Conservation (phyloP, 306 rosid species). For the Vigna hirtella region DNA sequence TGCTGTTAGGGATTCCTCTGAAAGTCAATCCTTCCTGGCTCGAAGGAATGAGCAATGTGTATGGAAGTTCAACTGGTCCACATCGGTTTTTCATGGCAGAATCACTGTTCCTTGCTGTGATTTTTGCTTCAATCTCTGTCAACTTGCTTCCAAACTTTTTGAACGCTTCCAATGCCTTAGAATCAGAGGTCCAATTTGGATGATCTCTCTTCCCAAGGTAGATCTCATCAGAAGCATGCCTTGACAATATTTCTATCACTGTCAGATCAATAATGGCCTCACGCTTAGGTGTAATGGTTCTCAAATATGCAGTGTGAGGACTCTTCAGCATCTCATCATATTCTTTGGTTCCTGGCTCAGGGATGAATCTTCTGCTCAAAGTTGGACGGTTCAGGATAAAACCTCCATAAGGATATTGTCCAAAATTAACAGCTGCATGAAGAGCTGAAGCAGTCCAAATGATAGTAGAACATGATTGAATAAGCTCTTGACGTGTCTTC, state of each 20-base stretch:
- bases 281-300: constrained; percentile 69
- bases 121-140: constrained; percentile 44
- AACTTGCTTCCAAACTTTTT: constrained; percentile 36
- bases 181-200: constrained; percentile 48
- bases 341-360: constrained; percentile 60
- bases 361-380: constrained; percentile 57
- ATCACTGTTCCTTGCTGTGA: constrained; percentile 43
- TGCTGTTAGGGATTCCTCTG: constrained; percentile 79
- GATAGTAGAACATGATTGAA: constrained; percentile 54
- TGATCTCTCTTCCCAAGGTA: constrained; percentile 60
- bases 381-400: constrained; percentile 75
- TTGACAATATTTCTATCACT: constrained; percentile 71
- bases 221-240: constrained; percentile 71
- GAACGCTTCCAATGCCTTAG: constrained; percentile 42
- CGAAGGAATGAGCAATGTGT: constrained; percentile 69
- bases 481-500: constrained; percentile 53
- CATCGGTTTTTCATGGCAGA: constrained; percentile 43
- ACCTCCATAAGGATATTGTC: constrained; percentile 80
- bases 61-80: constrained; percentile 72
- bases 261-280: constrained; percentile 64
- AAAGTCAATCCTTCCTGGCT: constrained; percentile 71
- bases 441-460: constrained; percentile 82
- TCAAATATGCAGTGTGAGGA: constrained; percentile 58
- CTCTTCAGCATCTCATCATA: constrained; percentile 63
- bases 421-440: constrained; percentile 76